Evolutionary conservation across 306 rosid species (phyloP).

Genomic region (Echinosophora koreensis): DNA sequence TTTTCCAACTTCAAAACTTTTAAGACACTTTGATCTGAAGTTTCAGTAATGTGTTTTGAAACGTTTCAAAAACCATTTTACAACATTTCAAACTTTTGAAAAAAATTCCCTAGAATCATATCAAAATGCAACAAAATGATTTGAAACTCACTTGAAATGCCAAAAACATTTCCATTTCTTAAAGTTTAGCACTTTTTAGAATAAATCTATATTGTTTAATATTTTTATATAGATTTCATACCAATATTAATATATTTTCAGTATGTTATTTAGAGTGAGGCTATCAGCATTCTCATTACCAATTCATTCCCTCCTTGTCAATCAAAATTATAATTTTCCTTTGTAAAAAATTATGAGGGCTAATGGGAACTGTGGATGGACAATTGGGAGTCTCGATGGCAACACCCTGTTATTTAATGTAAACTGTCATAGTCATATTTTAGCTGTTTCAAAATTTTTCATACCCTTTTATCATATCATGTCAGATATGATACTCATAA

Average conservation of each 20-base stretch:
- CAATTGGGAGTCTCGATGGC: no score
- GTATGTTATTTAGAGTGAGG: no score
- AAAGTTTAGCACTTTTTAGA: no score
- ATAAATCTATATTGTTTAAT: no score
- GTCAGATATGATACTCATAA: background rate
- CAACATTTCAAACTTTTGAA: background rate
- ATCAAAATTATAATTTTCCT: no score
- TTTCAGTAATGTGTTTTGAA: background rate
- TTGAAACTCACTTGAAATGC: background rate
- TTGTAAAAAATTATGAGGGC: no score
- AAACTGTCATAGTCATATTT: background rate
- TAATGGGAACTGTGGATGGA: no score
- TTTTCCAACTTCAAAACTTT: background rate
- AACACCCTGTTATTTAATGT: no score
- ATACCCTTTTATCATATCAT: background rate
- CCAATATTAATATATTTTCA: no score
- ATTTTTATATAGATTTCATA: background rate
- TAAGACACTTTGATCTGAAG: background rate
- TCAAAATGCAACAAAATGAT: background rate
- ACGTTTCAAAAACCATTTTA: background rate
- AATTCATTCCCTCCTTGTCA: background rate
- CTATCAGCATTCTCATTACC: no score
- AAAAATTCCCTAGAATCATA: background rate
- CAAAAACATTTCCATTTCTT: no score
- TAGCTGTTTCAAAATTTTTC: background rate